Base-by-base conservation (phyloP, 306 rosid species). In the Cercis canadensis region DNA sequence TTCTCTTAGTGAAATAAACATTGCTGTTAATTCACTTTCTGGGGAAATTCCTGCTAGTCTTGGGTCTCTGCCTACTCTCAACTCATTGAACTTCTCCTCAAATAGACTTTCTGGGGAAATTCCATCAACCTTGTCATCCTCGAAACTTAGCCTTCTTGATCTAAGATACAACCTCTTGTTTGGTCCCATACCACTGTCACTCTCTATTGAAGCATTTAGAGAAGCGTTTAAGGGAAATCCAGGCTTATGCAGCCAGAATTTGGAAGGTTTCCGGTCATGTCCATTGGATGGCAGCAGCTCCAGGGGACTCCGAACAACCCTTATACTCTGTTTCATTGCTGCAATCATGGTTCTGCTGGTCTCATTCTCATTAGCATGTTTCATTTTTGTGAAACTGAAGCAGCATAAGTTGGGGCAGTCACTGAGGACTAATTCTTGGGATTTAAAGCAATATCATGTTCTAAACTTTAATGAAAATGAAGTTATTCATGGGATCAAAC, bases 211-310 rank as follows among this genome's bases (percentile, higher is more conserved):
- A 64, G 92, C 88, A 45, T 92, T 82, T 57, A 74, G 55, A 57
- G 89, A 75, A 34, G 88, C 92, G 41, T 88, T 92, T 68, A 60
- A 5, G 44, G 88, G 90, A 67, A 92, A 92, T 78, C 97, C 98
- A 41, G 88, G 92, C 60, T 77, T 92, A 63, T 92, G 98, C 73
- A 76, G 92, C 70, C 74, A 80, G 62, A 79, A 75, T 74, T 36
- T 81, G 74, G 17, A 75, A 44, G 64, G 66, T 45, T 75, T 88
- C 65, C 62, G 51, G 57, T 51, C 73, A 43, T 92, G 98, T 72
- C 72, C 92, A 8, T 34, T 79, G 37, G 69, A 73, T 17, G 68
- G 86, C 1, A 18, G 65, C 4, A 31, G 70, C 43, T 70, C 86
- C 36, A 74, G 65, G 37, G 56, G 62, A 12, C 9, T 62, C 19